Evolutionary conservation across 805 yeast species (phyloP).

Genomic region (Metahyphopichia silvanorum): DNA sequence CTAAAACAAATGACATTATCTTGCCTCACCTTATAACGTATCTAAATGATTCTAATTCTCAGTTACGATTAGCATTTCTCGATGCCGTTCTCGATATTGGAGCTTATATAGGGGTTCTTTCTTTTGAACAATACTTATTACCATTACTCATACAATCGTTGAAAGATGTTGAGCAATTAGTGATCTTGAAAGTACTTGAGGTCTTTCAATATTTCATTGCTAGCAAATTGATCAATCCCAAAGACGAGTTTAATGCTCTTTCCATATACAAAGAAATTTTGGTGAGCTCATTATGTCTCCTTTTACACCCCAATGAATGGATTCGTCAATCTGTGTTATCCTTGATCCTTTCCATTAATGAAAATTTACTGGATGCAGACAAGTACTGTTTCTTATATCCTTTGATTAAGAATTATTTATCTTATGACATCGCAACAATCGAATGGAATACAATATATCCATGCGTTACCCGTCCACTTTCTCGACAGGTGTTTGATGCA

Average conservation of each 20-base stretch:
- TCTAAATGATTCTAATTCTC: conserved; percentile 71
- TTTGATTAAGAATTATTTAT: conserved; percentile 68
- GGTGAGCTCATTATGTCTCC: conserved; percentile 43
- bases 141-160: conserved; percentile 84
- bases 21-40: conserved; percentile 90
- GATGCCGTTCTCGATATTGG: conserved; percentile 71
- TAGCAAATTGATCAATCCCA: conserved; percentile 29
- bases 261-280: conserved; percentile 36
- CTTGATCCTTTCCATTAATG: conserved; percentile 59
- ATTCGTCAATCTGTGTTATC: conserved; percentile 67
- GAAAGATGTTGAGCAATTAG: conserved; percentile 79
- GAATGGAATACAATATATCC: conserved; percentile 64
- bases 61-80: conserved; percentile 68
- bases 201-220: conserved; percentile 32
- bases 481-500: conserved; percentile 61
- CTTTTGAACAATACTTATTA: conserved; percentile 82
- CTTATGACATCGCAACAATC: conserved; percentile 70
- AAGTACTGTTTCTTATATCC: conserved; percentile 82
- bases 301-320: conserved; percentile 86
- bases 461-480: conserved; percentile 63
- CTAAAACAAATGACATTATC: conserved; percentile 82
- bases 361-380: conserved; percentile 70
- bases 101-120: conserved; percentile 73
- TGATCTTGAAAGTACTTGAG: conserved; percentile 65
- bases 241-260: conserved; percentile 34